Conservation (phyloP, 441 rosid species). For the Jatropha podagrica region DNA sequence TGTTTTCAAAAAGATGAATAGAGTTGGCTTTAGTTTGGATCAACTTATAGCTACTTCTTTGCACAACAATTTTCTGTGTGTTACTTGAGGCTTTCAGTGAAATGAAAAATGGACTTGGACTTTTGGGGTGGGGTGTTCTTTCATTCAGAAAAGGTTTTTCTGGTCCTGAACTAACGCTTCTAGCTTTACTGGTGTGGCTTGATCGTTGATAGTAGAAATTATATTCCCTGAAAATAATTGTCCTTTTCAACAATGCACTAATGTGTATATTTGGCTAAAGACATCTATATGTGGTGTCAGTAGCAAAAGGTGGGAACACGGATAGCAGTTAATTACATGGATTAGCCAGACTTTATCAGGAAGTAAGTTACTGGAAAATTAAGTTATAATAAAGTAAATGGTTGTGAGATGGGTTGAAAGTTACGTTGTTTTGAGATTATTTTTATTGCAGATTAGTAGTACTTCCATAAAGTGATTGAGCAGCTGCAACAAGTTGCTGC, state of each 20-base stretch:
- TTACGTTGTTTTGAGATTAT: neutral
- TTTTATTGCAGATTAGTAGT: conserved; percentile 53
- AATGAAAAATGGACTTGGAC: neutral
- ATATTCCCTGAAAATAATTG: neutral
- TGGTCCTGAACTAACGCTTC: neutral
- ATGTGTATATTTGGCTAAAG: neutral
- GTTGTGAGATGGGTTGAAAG: neutral
- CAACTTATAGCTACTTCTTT: neutral
- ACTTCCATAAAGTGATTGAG: conserved; percentile 59
- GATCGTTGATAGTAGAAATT: neutral
- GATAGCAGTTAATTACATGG: neutral
- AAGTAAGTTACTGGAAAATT: neutral
- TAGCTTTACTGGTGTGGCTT: neutral
- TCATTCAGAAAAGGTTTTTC: neutral
- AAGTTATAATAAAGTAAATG: neutral
- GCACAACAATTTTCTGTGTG: neutral
- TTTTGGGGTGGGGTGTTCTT: neutral
- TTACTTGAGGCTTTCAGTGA: neutral
- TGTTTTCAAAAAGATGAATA: neutral
- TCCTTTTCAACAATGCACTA: neutral
- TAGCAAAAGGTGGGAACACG: neutral
- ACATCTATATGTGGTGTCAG: neutral
- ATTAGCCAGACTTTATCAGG: neutral
- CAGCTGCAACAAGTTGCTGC: conserved; percentile 56
- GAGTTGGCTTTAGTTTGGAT: neutral